Base-by-base conservation (phyloP, 1,284 basidiomycete genomes). In the Irpex rosettiformis region DNA sequence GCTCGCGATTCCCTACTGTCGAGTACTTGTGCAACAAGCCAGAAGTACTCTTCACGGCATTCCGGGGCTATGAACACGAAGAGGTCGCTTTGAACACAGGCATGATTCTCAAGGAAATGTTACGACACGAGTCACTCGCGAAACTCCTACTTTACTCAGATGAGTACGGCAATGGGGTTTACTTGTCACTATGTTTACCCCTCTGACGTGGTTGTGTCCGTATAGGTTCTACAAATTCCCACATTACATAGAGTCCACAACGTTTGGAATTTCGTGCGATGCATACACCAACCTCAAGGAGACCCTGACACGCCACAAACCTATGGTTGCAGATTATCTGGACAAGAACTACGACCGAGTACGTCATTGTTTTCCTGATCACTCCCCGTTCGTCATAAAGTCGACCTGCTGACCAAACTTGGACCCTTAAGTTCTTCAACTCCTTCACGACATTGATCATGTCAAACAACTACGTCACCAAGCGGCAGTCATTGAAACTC, bases 381-480 rank as follows among this genome's bases (percentile, higher is more conserved):
- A 28, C 22, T 11, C 7, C 3, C 25, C 25, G 7, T 16, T 24
- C 18, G 43, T 8, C 21, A 47, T 13, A 48, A 16, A 29, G 51
- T 6, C 33, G 61, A 51, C 21, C 27, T 58, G 16, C 37, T 48
- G 16, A 30, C 52, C 48, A 33, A 30, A n/a, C 42, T 27, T 28
- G n/a, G n/a, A n/a, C n/a, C 42, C 25, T 11, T 18, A 70, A 95
- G 89, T 99, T 99, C 82, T 99, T 99, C 79, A 82, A 85, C 43
- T 94, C 94, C 63, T 98, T 96, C 78, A 93, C 93, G 25, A 89
- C 88, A 16, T 87, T 99, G 61, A 91, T 99, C 65, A 81, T 93
- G 52, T 98, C 95, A 21, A 84, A 81, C 67, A 99, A 99, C 79
- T 99, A 99, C 71, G 97, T 99, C 59, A 99, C 97, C n/a, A 98